These are phyloP conservation scores for Trichomonas tenax DNA, from an alignment of 208 protist genomes.

Conservation along the genomic window DNA sequence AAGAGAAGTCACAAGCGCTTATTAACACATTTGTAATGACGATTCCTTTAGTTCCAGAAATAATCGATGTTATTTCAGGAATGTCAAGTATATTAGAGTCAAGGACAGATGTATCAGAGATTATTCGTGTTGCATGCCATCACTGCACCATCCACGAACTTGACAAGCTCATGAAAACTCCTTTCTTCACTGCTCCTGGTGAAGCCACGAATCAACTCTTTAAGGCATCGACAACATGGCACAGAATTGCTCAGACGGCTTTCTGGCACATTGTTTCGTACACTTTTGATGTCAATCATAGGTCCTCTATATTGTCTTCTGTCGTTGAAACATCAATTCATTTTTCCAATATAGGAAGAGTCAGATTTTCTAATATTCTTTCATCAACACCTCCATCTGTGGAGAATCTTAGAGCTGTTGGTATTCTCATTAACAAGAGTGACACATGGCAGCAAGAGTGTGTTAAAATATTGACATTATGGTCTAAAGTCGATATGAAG, in stretches of 20 bases:
- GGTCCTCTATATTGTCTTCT: not conserved
- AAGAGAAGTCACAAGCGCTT: not conserved
- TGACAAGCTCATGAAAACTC: not conserved
- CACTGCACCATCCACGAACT: not conserved
- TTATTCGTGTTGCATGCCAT: not conserved
- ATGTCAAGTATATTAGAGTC: not conserved
- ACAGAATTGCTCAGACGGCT: not conserved
- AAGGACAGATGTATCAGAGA: not conserved
- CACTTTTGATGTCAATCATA: not conserved
- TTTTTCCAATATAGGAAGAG: not conserved
- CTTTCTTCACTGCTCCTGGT: not conserved
- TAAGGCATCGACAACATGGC: not conserved
- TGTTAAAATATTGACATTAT: not conserved
- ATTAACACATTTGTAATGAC: not conserved
- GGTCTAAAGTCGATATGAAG: not conserved
- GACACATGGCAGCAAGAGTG: not conserved
- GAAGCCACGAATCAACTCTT: not conserved
- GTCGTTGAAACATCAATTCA: not conserved
- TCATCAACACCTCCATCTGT: not conserved
- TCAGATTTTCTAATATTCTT: not conserved
- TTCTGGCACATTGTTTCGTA: not conserved
- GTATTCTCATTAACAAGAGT: not conserved
- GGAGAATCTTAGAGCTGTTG: not conserved
- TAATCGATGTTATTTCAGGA: not conserved
- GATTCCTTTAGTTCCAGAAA: not conserved